Evolutionary conservation across 129 eudicot genomes (phyloP), one percentile per base, ranked within the genome.

Genomic region (Silybum marianum): DNA sequence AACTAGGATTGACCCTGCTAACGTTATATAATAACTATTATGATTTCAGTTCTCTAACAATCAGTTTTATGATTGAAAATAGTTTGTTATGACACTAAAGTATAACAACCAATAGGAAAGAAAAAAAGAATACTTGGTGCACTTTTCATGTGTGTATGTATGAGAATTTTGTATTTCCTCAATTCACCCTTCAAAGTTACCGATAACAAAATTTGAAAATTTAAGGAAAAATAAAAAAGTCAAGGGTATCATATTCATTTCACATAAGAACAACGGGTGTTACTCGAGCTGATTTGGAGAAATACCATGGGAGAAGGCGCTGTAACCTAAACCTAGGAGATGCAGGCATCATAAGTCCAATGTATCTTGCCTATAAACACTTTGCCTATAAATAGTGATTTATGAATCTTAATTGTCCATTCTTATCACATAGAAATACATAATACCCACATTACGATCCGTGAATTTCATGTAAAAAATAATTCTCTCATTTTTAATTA

Each of bases 261-360:
- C 3, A 4, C 36, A 3, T 32, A 65, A 65, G 9, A 19, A 22
- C 5, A n/a, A 4, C 1, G 3, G 39, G 22, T 36, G 60, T 62
- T 38, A 22, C 65, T 23, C 42, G 65, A 39, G 66, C 26, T 77
- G 65, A 77, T 39, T 40, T 77, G 74, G 81, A 40, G 67, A 63
- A 77, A 38, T 18, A 28, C 66, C 9, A 65, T 32, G 42, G 18
- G 26, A 21, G 30, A 10, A 1, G 22, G 32, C 38, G 51, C 21
- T 5, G 7, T 25, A 74, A 24, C 42, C 44, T 3, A 74, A 74
- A 76, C 34, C 21, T 34, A 32, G 36, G 38, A 76, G 71, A 34
- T 22, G 58, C 65, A 71, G 36, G 22, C 23, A 25, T 62, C 16
- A 8, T 76, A 38, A 5, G 38, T 38, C 24, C 21, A 71, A 36